Evolutionary conservation across 768 basidiomycete species (phyloP).

Genomic region (Amyloporia xantha): DNA sequence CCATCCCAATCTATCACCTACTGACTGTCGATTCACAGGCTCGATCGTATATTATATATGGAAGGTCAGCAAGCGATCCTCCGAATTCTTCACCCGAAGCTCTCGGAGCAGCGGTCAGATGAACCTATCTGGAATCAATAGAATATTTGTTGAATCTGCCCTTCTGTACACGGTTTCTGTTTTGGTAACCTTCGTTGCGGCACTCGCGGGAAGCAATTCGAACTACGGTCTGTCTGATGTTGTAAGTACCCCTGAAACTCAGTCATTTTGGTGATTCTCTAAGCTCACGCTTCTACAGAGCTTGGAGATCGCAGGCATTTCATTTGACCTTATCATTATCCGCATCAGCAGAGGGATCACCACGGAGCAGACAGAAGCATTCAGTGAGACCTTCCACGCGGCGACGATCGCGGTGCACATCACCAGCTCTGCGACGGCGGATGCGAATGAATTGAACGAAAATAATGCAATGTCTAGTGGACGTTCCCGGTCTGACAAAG

Average conservation of each 20-base stretch:
- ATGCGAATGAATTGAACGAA: background rate
- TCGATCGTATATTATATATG: background rate
- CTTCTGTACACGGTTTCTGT: constrained; percentile 2
- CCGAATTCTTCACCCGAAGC: background rate
- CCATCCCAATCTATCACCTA: background rate
- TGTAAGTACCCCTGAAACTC: background rate
- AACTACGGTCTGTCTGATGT: background rate
- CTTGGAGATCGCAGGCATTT: background rate
- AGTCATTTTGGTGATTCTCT: background rate
- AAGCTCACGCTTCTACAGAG: background rate
- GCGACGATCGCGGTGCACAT: background rate
- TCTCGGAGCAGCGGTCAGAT: background rate
- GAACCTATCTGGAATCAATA: background rate
- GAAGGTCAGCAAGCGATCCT: background rate
- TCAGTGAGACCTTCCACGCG: background rate
- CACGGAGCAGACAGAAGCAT: background rate
- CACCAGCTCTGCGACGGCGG: background rate
- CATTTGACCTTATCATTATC: constrained; percentile 1
- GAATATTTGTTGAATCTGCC: constrained; percentile 2
- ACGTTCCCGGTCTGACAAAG: background rate
- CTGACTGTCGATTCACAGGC: background rate
- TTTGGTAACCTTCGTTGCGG: background rate
- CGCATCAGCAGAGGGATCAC: background rate
- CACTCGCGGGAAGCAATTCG: background rate
- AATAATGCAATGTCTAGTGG: background rate